Evolutionary conservation across 495 filamentous ascomycete species (phyloP), one percentile per base, ranked within the genome.

Genomic region (Penicillium angulare): DNA sequence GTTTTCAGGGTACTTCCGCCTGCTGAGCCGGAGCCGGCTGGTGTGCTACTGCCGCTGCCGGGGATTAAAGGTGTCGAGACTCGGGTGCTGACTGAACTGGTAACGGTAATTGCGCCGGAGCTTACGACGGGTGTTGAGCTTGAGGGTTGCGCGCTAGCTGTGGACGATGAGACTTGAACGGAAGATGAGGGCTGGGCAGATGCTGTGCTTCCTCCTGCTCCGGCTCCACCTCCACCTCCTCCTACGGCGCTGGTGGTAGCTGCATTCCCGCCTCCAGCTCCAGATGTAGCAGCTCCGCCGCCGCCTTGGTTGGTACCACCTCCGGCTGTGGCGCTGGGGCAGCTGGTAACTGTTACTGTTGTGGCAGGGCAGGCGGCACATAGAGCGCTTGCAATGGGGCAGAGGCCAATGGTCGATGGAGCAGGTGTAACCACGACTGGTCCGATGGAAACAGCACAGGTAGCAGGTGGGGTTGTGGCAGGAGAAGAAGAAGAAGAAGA

Each of bases 51-150:
- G 16, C 31, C 29, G 32, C 21, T 46, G 32, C 26, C 41, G 15
- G 47, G 51, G n/a, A 56, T 24, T 20, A 59, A 26, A 12, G 56
- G 56, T 1, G 52, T 59, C 20, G 56, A 59, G 15, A 36, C 49
- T 16, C 38, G 36, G 0, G 42, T 55, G 27, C 27, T 31, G 2
- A 31, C 27, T 31, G 13, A 12, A 31, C 8, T 7, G n/a, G n/a
- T n/a, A n/a, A n/a, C n/a, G n/a, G n/a, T n/a, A n/a, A n/a, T n/a
- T n/a, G n/a, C n/a, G n/a, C n/a, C n/a, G 16, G 21, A 20, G 15
- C 41, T 45, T 12, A 9, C 15, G 3, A 33, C 22, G 1, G 17
- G 12, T 13, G 31, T 33, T 1, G 29, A 6, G 15, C 29, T 45
- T n/a, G n/a, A n/a, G n/a, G n/a, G n/a, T n/a, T n/a, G n/a, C n/a